Evolutionary conservation across 495 filamentous ascomycete species (phyloP).

Genomic region (Aeminium ludgeri): DNA sequence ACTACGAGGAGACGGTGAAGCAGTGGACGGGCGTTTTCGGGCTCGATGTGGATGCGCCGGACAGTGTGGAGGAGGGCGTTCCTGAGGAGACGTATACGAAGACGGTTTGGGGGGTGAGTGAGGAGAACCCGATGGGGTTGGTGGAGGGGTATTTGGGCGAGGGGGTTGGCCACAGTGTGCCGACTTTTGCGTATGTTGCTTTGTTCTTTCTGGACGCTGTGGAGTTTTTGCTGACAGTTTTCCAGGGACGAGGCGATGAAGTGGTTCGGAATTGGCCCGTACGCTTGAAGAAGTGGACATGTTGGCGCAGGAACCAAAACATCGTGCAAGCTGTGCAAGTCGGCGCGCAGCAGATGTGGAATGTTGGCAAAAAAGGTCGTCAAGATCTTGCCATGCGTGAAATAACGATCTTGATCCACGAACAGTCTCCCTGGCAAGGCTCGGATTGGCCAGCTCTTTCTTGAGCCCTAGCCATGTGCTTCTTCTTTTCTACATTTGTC

Average conservation of each 20-base stretch:
- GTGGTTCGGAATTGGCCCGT: slow-evolving; percentile 14
- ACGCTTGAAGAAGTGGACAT: slow-evolving; percentile 2
- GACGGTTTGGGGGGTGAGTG: slow-evolving; percentile 12
- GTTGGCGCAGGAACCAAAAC: too few relatives aligned
- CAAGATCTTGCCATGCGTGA: too few relatives aligned
- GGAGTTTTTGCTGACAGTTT: not conserved
- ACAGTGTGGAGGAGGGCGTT: slow-evolving; percentile 23
- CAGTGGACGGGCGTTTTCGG: slow-evolving; percentile 41
- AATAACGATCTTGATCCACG: too few relatives aligned
- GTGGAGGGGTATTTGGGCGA: slow-evolving; percentile 12
- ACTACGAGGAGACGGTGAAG: slow-evolving; percentile 37
- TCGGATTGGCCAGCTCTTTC: too few relatives aligned
- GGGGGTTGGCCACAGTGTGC: slow-evolving; percentile 14
- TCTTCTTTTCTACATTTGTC: too few relatives aligned
- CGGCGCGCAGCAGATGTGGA: too few relatives aligned
- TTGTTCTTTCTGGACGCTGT: too few relatives aligned
- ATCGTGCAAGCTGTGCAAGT: too few relatives aligned
- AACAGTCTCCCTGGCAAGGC: too few relatives aligned
- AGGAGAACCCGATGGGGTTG: slow-evolving; percentile 6
- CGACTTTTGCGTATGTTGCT: slow-evolving; percentile 11
- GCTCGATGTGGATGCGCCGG: slow-evolving; percentile 13
- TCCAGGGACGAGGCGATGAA: slow-evolving; percentile 8
- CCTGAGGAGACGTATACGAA: slow-evolving; percentile 26
- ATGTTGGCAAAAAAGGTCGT: too few relatives aligned
- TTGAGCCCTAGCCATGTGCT: too few relatives aligned